phyloP scores from a whole-genome alignment of 148 eudicot species.

The Chenopodium formosanum region DNA sequence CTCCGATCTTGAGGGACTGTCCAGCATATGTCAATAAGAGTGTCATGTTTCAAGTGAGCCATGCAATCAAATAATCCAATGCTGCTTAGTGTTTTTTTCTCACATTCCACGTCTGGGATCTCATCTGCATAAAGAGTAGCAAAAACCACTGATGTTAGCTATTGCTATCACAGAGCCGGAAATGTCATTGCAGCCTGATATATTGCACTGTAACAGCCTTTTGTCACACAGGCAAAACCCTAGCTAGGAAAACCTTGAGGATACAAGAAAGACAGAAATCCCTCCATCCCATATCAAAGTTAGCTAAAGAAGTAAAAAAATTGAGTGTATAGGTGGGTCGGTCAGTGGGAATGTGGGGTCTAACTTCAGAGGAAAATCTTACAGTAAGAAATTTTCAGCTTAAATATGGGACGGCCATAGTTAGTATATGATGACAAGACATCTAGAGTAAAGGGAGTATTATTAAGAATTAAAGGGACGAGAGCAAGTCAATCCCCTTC shows the following conservation, averaged over 20 bases:
- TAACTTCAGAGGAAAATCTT: too few relatives aligned
- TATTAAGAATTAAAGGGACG: background rate
- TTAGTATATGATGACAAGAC: background rate
- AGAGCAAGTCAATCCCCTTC: background rate
- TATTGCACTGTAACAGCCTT: background rate
- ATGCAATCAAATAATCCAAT: background rate
- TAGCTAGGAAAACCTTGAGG: background rate
- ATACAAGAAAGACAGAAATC: background rate
- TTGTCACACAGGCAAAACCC: background rate
- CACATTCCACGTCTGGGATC: background rate
- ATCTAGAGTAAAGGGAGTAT: background rate
- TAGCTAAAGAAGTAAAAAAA: too few relatives aligned
- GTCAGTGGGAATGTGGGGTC: too few relatives aligned
- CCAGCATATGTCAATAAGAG: background rate
- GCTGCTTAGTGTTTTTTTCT: background rate
- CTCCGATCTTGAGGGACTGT: constrained; percentile 4
- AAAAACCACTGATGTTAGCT: background rate
- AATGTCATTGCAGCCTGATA: background rate
- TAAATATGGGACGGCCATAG: background rate
- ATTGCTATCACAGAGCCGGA: background rate
- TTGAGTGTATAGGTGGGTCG: too few relatives aligned
- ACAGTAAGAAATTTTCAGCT: too few relatives aligned
- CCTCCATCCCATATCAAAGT: background rate
- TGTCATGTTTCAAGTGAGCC: background rate
- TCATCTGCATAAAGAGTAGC: background rate